phyloP scores from a whole-genome alignment of 78 protist species.

The Dictyostelium citrinum region DNA sequence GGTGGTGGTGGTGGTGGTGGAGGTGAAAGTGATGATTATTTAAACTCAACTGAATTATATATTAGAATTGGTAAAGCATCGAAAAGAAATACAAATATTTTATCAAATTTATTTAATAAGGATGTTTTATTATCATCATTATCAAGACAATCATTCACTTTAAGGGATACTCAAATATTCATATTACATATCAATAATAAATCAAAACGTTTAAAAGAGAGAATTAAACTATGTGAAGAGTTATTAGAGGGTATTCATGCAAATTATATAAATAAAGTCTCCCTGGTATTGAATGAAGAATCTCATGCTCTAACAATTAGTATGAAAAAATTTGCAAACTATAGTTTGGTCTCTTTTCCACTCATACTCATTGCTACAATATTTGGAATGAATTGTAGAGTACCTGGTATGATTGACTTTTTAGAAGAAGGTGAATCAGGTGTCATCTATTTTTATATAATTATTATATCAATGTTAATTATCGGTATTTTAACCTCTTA shows the following conservation, averaged over 20 bases:
- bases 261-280: conserved; percentile 18
- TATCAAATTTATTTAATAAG: conserved; percentile 51
- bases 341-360: background rate
- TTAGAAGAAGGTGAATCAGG: background rate
- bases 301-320: conserved; percentile 29
- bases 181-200: conserved; percentile 25
- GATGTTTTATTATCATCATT: conserved; percentile 42
- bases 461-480: background rate
- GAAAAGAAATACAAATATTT: conserved; percentile 19
- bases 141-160: background rate
- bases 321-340: conserved; percentile 37
- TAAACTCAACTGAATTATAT: conserved; percentile 19
- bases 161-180: conserved; percentile 18
- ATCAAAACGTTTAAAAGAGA: conserved; percentile 31
- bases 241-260: conserved; percentile 23
- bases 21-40: background rate
- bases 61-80: conserved; percentile 58
- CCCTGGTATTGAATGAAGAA: conserved; percentile 53
- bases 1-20: background rate
- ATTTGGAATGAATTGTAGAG: conserved; percentile 27
- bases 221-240: conserved; percentile 48
- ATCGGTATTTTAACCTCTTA: background rate
- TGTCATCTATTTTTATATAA: background rate
- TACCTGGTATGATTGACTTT: background rate
- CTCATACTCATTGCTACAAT: conserved; percentile 10